Evolutionary conservation across 768 basidiomycete species (phyloP).

Genomic region (Boletellus ananas): DNA sequence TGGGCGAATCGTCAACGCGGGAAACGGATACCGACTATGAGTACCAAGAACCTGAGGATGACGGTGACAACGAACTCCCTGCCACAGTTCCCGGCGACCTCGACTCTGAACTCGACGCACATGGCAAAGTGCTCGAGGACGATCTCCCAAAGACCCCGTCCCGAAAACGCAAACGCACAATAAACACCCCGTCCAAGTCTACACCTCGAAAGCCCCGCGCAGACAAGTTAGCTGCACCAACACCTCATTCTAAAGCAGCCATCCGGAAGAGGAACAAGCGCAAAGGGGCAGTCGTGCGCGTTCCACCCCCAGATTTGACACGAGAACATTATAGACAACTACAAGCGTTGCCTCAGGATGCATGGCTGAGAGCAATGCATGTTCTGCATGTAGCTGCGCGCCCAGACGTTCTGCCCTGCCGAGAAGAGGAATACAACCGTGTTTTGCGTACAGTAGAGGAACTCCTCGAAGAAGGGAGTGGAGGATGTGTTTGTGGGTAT

Average conservation of each 20-base stretch:
- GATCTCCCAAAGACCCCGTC: conserved; percentile 49
- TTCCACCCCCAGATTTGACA: conserved; percentile 34
- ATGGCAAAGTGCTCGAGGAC: conserved; percentile 24
- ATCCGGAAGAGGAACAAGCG: conserved; percentile 42
- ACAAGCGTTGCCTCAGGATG: conserved; percentile 61
- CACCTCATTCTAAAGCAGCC: conserved; percentile 73
- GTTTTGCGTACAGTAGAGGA: conserved; percentile 78
- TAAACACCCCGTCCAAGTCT: conserved; percentile 27
- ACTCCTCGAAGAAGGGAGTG: conserved; percentile 86
- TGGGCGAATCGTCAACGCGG: conserved; percentile 15
- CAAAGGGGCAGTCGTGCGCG: conserved; percentile 29
- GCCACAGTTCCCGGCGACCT: conserved; percentile 11
- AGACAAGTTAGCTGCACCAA: conserved; percentile 53
- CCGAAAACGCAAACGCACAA: conserved; percentile 46
- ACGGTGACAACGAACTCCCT: conserved; percentile 23
- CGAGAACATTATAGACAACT: conserved; percentile 37
- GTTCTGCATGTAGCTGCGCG: conserved; percentile 90
- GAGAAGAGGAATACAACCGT: conserved; percentile 78
- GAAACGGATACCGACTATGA: conserved; percentile 23
- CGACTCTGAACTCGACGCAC: conserved; percentile 28
- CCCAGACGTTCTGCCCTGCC: conserved; percentile 84
- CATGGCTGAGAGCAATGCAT: conserved; percentile 86
- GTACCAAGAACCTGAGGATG: conserved; percentile 15
- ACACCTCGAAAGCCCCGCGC: conserved; percentile 35
- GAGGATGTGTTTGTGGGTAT: conserved; percentile 88